phyloP scores from a whole-genome alignment of 257 asterid genomes.

The Ilex aquifolium region DNA sequence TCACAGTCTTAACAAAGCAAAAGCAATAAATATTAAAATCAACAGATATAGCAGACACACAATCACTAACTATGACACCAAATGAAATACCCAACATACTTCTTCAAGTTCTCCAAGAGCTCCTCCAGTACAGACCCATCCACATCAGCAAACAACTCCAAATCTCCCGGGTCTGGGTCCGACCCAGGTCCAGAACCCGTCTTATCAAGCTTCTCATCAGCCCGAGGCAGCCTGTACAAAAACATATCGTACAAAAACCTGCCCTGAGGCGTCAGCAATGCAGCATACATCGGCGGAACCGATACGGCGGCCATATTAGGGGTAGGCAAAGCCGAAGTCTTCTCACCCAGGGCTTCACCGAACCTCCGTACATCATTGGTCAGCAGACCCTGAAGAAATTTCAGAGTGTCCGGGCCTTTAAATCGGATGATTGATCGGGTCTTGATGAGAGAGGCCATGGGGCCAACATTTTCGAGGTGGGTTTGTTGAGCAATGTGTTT shows the following conservation, averaged over 20 bases:
- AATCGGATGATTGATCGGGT: slow-evolving; percentile 82
- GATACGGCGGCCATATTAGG: slow-evolving; percentile 45
- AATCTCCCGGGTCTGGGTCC: slow-evolving; percentile 36
- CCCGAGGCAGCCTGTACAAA: slow-evolving; percentile 54
- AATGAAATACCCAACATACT: slow-evolving; percentile 27
- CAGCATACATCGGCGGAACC: slow-evolving; percentile 69
- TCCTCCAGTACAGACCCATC: slow-evolving; percentile 62
- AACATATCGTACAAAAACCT: slow-evolving; percentile 76
- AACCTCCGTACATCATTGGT: slow-evolving; percentile 70
- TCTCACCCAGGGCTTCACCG: slow-evolving; percentile 30
- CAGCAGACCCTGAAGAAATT: slow-evolving; percentile 75
- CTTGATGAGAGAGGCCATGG: slow-evolving; percentile 57
- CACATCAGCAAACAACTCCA: slow-evolving; percentile 79
- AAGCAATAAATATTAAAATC: too few relatives aligned
- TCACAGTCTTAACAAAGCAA: too few relatives aligned
- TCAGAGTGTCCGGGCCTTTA: slow-evolving; percentile 74
- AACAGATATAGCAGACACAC: too few relatives aligned
- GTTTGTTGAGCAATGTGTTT: slow-evolving; percentile 12
- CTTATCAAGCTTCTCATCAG: slow-evolving; percentile 60
- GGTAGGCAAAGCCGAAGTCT: slow-evolving; percentile 21
- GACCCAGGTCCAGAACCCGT: slow-evolving; percentile 67
- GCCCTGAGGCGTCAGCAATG: slow-evolving; percentile 75
- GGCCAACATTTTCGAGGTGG: slow-evolving; percentile 46
- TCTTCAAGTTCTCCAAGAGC: slow-evolving; percentile 56
- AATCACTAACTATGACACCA: not conserved